Conservation (phyloP, 2,329 filamentous ascomycete species). For the Aspergillus spinulosporus region DNA sequence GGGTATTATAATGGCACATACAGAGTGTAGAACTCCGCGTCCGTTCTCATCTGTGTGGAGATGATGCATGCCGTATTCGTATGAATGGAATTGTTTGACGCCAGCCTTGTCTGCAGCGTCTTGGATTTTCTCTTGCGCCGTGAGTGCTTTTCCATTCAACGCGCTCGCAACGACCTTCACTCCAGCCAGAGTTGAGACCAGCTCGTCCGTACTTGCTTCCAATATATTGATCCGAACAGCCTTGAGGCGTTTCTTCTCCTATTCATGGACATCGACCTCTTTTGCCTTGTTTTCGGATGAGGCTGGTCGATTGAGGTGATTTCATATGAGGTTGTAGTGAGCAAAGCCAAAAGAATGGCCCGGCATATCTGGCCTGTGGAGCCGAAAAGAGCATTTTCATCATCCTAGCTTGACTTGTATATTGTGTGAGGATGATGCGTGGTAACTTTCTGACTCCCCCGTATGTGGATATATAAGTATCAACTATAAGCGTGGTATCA, state of each 20-base stretch:
- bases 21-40: neutral
- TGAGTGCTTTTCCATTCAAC: slow-evolving; percentile 24
- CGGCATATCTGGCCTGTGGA: slow-evolving; percentile 8
- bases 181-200: slow-evolving; percentile 19
- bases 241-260: neutral
- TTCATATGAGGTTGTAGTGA: slow-evolving; percentile 1
- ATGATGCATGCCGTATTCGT: slow-evolving; percentile 30
- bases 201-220: slow-evolving; percentile 9
- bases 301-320: neutral
- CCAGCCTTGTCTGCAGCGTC: slow-evolving; percentile 28
- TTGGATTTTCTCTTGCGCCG: slow-evolving; percentile 24
- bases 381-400: slow-evolving; percentile 4
- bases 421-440: too few relatives aligned
- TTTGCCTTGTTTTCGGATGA: neutral
- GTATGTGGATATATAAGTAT: neutral
- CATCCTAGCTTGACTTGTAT: neutral
- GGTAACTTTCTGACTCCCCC: too few relatives aligned
- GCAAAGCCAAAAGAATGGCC: neutral
- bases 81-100: slow-evolving; percentile 30
- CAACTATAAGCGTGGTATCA: neutral
- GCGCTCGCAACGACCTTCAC: slow-evolving; percentile 29
- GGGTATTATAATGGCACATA: too few relatives aligned
- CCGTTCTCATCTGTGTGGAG: slow-evolving; percentile 13
- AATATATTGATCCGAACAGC: slow-evolving; percentile 16
- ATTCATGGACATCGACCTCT: neutral